Base-by-base conservation (phyloP, 306 rosid genomes). In the Arachis hypogaea region DNA sequence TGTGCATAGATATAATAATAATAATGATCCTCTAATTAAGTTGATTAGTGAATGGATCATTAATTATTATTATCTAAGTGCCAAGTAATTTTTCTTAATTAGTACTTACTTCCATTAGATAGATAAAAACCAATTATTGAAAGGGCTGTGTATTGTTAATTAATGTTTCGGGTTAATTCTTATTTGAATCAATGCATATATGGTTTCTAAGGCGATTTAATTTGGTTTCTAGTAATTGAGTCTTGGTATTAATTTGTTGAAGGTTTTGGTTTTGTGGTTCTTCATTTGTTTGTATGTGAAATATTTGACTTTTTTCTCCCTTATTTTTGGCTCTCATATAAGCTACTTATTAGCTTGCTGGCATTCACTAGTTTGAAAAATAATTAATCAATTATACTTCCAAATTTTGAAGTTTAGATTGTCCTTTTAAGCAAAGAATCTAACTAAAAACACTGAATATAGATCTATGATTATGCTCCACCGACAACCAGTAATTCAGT, bases 351-450 rank as follows among this genome's bases (percentile, higher is more conserved):
- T 49, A 3, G 69, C 28, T 59, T 52, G 44, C 63, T 74, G 69
- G 63, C 78, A 63, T 40, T 63, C 44, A 60, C 49, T 72, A 28
- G 7, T 52, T 14, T 62, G 40, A 7, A 33, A 28, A 9, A 55
- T 18, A 22, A 55, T 41, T 38, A 11, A 4, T 42, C 28, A 22
- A 22, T 22, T 22, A 22, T 22, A 33, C 38, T 33, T 2, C 3
- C 2, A 33, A 33, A 33, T 33, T 33, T 33, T 33, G 38, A 33
- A 33, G 4, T 69, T 29, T 9, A 18, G 57, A 2, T 11, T 69
- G 41, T 22, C 22, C 5, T 65, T 65, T 22, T 65, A 45, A 41
- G 70, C 18, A 10, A 38, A 11, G 56, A 45, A 61, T 61, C 18
- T 10, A 11, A 49, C 12, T n/a, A 49, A n/a, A 11, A 49, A 49